Conservation (phyloP, 176 grass and related monocot species). For the bread wheat (Triticum aestivum) region DNA sequence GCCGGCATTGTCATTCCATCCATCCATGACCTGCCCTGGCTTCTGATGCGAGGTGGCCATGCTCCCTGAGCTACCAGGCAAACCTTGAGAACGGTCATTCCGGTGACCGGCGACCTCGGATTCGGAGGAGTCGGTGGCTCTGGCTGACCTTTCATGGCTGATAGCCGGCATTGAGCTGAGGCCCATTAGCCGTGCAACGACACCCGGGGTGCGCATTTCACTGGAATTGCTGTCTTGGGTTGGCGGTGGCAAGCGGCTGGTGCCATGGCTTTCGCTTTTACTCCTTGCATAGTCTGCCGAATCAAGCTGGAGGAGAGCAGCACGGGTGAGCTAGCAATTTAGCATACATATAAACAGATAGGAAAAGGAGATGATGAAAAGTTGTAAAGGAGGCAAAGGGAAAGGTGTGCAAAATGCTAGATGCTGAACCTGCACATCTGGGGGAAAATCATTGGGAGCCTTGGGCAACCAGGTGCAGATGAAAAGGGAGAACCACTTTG, state of each 20-base stretch:
- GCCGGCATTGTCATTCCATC: background rate
- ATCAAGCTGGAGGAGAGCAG: slow-evolving; percentile 38
- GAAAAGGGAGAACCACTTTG: slow-evolving; percentile 1
- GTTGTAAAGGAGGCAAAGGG: background rate
- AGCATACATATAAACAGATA: background rate
- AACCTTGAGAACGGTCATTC: slow-evolving; percentile 19
- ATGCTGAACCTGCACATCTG: background rate
- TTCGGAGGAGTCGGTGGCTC: slow-evolving; percentile 19
- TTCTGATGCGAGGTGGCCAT: slow-evolving; percentile 19
- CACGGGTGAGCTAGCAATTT: background rate
- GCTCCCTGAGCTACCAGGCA: background rate
- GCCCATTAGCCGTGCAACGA: slow-evolving; percentile 84
- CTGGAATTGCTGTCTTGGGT: slow-evolving; percentile 10
- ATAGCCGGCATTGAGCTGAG: slow-evolving; percentile 55
- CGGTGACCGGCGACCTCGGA: background rate
- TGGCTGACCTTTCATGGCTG: slow-evolving; percentile 21
- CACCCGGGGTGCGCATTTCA: slow-evolving; percentile 38
- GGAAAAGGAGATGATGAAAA: background rate
- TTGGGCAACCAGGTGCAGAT: background rate
- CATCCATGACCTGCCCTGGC: slow-evolving; percentile 16
- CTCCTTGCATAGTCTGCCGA: slow-evolving; percentile 31
- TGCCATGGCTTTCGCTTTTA: slow-evolving; percentile 17
- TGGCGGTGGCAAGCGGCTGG: slow-evolving; percentile 2
- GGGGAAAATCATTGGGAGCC: background rate
- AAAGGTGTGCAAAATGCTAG: background rate